Base-by-base conservation (phyloP, 371 early-diverging fungal species). In the Syncephalastrum monosporum region DNA sequence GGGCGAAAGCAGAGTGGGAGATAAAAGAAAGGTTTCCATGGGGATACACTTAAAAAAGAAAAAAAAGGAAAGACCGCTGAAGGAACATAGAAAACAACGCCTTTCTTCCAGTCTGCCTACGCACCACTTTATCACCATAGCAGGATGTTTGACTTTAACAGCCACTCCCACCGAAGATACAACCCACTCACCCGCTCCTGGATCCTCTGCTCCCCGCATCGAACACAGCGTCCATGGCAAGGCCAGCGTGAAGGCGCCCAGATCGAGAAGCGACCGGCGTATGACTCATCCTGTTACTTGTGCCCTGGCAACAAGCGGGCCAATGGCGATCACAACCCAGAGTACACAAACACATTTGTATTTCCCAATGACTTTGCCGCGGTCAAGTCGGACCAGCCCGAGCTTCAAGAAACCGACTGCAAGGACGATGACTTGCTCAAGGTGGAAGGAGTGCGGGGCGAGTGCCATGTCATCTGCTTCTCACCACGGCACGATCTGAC, bases 201-300 rank as follows among this genome's bases (percentile, higher is more conserved):
- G 95, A 91, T 96, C 14, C 80, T 96, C 19, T 93, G 93, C 69
- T 95, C 95, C 8, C 97, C 97, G 13, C 97, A 97, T 65, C 88
- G 97, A 25, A 90, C 92, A 21, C 90, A 91, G 60, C 82, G 97
- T 43, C 97, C 97, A 13, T 97, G 97, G 97, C 87, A 85, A 60
- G 94, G 94, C 55, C 85, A 88, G 48, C 82, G 87, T 53, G 87
- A 87, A 59, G 65, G 75, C 3, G 61, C 74, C 14, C 59, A 64
- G n/a, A 51, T 56, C 25, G 78, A 76, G 14, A 57, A 71, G n/a
- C 67, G 71, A 3, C 90, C 88, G 12, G 44, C 62, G 0, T 89
- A 92, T 65, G 94, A 92, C 50, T 87, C 92, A 2, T 64, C 74
- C 6, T 96, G 97, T 67, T 95, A 89, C 58, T 76, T 95, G 43